Evolutionary conservation across 148 eudicot genomes (phyloP).

Genomic region (Rhododendron kiyosumense): DNA sequence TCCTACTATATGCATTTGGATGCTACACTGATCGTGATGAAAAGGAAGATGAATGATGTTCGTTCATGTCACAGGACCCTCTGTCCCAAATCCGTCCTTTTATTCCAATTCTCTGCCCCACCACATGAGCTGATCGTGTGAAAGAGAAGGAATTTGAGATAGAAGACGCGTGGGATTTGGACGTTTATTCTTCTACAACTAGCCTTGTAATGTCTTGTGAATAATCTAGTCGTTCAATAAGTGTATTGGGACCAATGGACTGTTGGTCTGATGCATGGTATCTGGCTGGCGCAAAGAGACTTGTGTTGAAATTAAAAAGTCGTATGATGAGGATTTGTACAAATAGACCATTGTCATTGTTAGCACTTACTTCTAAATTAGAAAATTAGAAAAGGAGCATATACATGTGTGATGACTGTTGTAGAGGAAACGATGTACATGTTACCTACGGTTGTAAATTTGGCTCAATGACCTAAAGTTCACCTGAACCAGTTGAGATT

Average conservation of each 20-base stretch:
- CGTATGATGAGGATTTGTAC: background rate
- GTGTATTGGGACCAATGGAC: background rate
- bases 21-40: background rate
- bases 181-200: background rate
- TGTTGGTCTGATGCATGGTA: too few relatives aligned
- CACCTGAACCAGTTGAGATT: too few relatives aligned
- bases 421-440: too few relatives aligned
- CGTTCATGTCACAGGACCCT: background rate
- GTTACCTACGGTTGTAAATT: too few relatives aligned
- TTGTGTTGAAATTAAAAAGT: background rate
- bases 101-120: too few relatives aligned
- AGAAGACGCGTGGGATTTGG: background rate
- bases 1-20: slow-evolving; percentile 12
- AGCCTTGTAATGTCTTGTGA: background rate
- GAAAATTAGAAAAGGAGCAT: too few relatives aligned
- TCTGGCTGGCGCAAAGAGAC: background rate
- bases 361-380: too few relatives aligned
- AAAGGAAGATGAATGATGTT: background rate
- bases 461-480: too few relatives aligned
- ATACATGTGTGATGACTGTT: too few relatives aligned
- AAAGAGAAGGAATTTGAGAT: background rate
- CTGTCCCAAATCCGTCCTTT: background rate
- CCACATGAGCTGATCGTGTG: background rate
- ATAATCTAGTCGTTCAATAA: background rate
- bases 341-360: background rate